phyloP scores from a whole-genome alignment of 371 early-diverging fungal genomes.

The Mucor saturninus region DNA sequence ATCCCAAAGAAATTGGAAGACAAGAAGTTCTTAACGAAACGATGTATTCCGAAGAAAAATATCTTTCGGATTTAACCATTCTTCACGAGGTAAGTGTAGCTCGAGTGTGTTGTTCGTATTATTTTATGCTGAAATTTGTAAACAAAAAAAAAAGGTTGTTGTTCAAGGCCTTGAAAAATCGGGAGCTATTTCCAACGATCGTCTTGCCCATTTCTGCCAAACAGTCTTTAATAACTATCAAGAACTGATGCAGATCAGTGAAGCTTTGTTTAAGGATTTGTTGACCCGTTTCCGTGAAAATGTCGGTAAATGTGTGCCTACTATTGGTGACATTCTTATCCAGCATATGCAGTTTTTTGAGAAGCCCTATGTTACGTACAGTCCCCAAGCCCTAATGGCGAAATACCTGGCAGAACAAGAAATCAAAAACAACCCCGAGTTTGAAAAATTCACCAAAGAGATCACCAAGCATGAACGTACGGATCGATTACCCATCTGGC shows the following conservation, averaged over 20 bases:
- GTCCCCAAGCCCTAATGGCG: conserved; percentile 84
- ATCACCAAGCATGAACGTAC: conserved; percentile 66
- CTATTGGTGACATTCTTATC: conserved; percentile 87
- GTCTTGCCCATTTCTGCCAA: conserved; percentile 69
- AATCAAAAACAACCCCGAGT: conserved; percentile 65
- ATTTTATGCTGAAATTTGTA: background rate
- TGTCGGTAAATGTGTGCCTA: conserved; percentile 67
- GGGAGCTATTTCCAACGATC: conserved; percentile 54
- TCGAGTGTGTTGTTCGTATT: background rate
- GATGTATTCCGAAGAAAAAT: conserved; percentile 87
- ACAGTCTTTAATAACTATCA: conserved; percentile 85
- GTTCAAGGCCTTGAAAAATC: conserved; percentile 33
- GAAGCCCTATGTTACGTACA: conserved; percentile 85
- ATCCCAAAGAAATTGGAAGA: conserved; percentile 76
- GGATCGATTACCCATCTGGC: conserved; percentile 68
- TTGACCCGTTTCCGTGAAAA: conserved; percentile 68
- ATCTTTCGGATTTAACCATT: conserved; percentile 69
- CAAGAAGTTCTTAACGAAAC: conserved; percentile 92
- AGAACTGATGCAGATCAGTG: conserved; percentile 76
- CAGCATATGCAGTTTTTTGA: conserved; percentile 70
- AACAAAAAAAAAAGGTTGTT: conserved; percentile 29
- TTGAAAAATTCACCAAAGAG: conserved; percentile 74
- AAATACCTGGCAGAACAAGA: conserved; percentile 82
- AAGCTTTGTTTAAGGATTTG: conserved; percentile 72
- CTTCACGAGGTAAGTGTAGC: conserved; percentile 26